phyloP scores from a whole-genome alignment of 2,329 filamentous ascomycete species.

The Lachnellula occidentalis region DNA sequence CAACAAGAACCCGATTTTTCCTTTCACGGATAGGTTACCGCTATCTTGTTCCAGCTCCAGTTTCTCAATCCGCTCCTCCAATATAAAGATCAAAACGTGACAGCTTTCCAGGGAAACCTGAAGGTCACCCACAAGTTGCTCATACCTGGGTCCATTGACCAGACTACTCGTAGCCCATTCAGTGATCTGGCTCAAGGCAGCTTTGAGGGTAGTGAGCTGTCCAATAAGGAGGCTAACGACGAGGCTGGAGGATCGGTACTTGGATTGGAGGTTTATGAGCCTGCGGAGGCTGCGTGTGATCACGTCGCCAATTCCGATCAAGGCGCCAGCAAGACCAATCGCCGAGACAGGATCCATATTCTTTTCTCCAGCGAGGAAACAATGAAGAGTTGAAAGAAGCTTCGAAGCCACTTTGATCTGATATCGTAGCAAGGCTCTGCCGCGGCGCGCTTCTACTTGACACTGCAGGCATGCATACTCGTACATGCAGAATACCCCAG shows the following conservation, averaged over 20 bases:
- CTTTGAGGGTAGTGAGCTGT: conserved; percentile 5
- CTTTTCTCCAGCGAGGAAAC: not conserved
- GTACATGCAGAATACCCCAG: too few relatives aligned
- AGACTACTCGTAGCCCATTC: not conserved
- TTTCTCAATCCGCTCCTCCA: conserved; percentile 3
- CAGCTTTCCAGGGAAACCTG: conserved; percentile 2
- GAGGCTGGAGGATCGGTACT: conserved; percentile 4
- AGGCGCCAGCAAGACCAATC: conserved; percentile 1
- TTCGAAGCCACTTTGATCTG: not conserved
- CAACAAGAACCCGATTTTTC: conserved; percentile 4
- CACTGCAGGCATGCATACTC: not conserved
- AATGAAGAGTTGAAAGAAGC: not conserved
- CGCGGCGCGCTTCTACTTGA: not conserved
- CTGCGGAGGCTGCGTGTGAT: not conserved
- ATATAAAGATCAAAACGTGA: conserved; percentile 1
- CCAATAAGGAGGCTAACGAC: conserved; percentile 4
- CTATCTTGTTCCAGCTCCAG: not conserved
- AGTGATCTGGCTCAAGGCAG: conserved; percentile 3
- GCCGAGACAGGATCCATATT: conserved; percentile 5
- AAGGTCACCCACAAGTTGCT: conserved; percentile 4
- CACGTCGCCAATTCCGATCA: conserved; percentile 3
- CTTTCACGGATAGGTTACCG: not conserved
- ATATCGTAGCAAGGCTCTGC: not conserved
- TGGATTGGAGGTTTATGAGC: conserved; percentile 4
- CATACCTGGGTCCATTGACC: not conserved